Percentiles rank a stretch among this genome's conserved stretches.
phyloP scores from a whole-genome alignment of 164 flowering plant genomes.

The Saururus chinensis region DNA sequence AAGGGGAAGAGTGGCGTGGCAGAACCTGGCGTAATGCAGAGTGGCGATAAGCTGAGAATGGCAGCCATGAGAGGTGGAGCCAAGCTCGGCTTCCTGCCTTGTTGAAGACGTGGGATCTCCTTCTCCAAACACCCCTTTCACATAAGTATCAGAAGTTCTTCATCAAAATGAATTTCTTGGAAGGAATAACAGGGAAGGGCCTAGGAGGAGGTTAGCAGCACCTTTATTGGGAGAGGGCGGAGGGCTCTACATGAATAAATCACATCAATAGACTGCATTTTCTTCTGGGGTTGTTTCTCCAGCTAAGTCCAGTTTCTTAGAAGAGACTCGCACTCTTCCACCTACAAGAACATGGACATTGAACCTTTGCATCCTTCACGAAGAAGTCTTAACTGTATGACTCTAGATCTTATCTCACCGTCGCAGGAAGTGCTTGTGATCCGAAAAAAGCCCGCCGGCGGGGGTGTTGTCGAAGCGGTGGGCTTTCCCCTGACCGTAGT shows the following conservation, averaged over 20 bases:
- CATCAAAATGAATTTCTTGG: neutral
- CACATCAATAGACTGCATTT: neutral
- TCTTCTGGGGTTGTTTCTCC: neutral
- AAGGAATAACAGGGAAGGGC: neutral
- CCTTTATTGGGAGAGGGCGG: neutral
- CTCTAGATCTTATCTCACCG: too few species aligned
- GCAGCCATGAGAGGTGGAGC: slow-evolving; percentile 1
- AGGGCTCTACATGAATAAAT: neutral
- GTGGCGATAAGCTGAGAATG: neutral
- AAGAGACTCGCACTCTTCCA: too few species aligned
- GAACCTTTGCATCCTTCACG: too few species aligned
- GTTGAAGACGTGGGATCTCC: neutral
- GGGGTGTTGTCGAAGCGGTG: too few species aligned
- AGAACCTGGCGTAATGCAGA: neutral
- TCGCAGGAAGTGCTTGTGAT: too few species aligned
- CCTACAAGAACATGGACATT: too few species aligned
- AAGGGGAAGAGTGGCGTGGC: neutral
- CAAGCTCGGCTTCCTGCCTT: neutral
- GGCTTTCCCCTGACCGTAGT: too few species aligned
- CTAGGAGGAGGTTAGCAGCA: neutral
- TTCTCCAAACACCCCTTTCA: neutral
- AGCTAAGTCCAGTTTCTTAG: too few species aligned
- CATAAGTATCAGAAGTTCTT: neutral
- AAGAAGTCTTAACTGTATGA: too few species aligned
- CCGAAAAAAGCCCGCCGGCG: too few species aligned